These are phyloP conservation scores for Trichothecium sympodiale DNA, from an alignment of 2,329 filamentous ascomycete genomes.

Conservation along the genomic window DNA sequence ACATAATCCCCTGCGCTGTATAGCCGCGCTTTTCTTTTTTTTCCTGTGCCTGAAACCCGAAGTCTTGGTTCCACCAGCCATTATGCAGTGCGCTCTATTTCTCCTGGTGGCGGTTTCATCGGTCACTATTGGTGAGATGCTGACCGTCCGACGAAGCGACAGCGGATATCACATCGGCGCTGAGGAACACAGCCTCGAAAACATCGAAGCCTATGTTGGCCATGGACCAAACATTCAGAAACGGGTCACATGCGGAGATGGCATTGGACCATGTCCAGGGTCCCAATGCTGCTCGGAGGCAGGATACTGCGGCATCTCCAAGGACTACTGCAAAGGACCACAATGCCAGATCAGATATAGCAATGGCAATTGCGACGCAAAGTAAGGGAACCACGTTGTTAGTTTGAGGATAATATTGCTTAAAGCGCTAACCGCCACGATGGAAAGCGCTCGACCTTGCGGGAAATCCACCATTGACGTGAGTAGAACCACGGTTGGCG, in stretches of 20 bases:
- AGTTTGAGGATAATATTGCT: neutral
- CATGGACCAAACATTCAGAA: conserved; percentile 3
- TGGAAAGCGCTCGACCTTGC: neutral
- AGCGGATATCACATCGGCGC: neutral
- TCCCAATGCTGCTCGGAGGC: conserved; percentile 24
- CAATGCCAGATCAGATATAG: conserved; percentile 27
- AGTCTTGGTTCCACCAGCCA: too few relatives aligned
- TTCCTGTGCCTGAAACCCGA: too few relatives aligned
- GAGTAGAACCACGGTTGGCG: conserved; percentile 18
- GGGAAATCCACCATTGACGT: conserved; percentile 20
- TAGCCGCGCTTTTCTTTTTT: too few relatives aligned
- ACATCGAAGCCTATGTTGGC: neutral
- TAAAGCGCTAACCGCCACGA: neutral
- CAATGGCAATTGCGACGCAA: conserved; percentile 25
- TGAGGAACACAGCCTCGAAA: neutral
- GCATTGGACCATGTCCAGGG: conserved; percentile 20
- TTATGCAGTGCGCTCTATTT: too few relatives aligned
- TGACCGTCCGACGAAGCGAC: too few relatives aligned
- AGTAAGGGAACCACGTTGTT: conserved; percentile 13
- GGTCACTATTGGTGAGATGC: too few relatives aligned
- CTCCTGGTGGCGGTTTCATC: too few relatives aligned
- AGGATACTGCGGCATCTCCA: conserved; percentile 24
- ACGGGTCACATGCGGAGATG: conserved; percentile 19
- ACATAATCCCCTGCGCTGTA: too few relatives aligned
- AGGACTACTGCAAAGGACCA: conserved; percentile 23